phyloP scores from a whole-genome alignment of 495 filamentous ascomycete genomes.

The Letharia lupina region DNA sequence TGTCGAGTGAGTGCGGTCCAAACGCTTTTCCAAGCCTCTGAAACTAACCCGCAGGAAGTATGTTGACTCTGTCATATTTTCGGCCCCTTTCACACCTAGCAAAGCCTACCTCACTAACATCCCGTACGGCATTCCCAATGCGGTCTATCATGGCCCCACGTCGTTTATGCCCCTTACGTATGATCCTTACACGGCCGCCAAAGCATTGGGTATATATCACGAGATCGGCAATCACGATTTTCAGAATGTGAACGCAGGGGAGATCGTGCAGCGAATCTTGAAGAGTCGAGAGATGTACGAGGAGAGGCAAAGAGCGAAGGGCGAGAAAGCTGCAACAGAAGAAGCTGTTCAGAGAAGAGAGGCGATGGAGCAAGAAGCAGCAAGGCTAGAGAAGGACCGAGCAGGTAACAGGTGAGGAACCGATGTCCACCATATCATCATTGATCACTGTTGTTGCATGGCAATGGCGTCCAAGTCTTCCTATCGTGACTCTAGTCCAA shows the following conservation, averaged over 20 bases:
- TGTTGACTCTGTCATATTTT: constrained; percentile 77
- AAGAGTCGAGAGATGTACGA: constrained; percentile 77
- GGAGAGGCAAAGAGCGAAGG: constrained; percentile 80
- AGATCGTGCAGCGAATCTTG: constrained; percentile 86
- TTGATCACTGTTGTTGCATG: not conserved
- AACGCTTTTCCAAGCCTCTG: not conserved
- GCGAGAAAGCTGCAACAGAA: constrained; percentile 71
- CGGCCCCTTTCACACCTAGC: constrained; percentile 77
- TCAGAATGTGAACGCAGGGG: constrained; percentile 78
- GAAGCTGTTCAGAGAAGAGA: constrained; percentile 38
- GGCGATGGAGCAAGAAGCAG: constrained; percentile 21
- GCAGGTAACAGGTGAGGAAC: constrained; percentile 13
- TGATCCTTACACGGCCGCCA: constrained; percentile 76
- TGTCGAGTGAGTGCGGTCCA: constrained; percentile 60
- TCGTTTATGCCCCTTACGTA: constrained; percentile 79
- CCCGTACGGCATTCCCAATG: constrained; percentile 65
- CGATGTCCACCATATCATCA: not conserved
- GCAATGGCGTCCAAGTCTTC: not conserved
- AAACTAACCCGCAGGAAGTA: constrained; percentile 49
- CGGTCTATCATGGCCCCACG: constrained; percentile 92
- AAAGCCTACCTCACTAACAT: constrained; percentile 63
- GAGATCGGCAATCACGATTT: constrained; percentile 68
- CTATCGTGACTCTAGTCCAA: not conserved
- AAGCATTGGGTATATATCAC: constrained; percentile 68
- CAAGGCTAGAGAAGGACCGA: constrained; percentile 15